Percentiles rank a stretch among this genome's conserved stretches.
These are phyloP conservation scores for Tetrastigma voinierianum DNA, from an alignment of 164 flowering plant genomes.

Conservation along the genomic window DNA sequence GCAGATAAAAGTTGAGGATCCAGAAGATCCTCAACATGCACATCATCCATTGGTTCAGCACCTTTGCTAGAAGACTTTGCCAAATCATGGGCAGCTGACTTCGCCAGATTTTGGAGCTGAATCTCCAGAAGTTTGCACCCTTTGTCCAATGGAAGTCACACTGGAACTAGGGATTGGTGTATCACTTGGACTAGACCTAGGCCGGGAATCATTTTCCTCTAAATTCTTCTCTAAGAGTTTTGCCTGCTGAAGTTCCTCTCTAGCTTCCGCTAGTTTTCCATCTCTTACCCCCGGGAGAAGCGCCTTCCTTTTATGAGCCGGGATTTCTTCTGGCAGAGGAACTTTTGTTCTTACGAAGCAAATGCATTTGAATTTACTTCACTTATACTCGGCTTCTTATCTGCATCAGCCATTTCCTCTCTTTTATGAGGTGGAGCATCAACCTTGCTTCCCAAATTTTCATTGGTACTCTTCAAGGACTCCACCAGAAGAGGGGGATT, in stretches of 20 bases:
- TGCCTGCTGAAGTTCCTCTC: conserved; percentile 66
- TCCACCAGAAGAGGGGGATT: conserved; percentile 1
- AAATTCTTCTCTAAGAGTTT: conserved; percentile 62
- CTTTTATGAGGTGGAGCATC: conserved; percentile 9
- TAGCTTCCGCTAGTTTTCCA: conserved; percentile 76
- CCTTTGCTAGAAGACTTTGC: conserved; percentile 14
- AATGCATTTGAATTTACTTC: conserved; percentile 11
- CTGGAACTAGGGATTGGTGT: conserved; percentile 20
- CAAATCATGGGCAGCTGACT: conserved; percentile 29
- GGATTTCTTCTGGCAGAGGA: conserved; percentile 43
- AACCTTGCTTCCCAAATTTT: conserved; percentile 6
- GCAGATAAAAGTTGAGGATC: conserved; percentile 93
- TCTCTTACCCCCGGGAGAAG: conserved; percentile 73
- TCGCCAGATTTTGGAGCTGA: conserved; percentile 62
- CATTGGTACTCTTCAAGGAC: conserved; percentile 3
- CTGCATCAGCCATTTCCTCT: conserved; percentile 1
- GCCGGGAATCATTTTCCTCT: conserved; percentile 27
- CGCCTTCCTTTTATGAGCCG: conserved; percentile 65
- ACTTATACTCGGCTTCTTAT: conserved; percentile 12
- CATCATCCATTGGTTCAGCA: conserved; percentile 40
- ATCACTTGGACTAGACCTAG: conserved; percentile 14
- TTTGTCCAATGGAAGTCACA: conserved; percentile 23
- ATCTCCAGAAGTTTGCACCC: conserved; percentile 26
- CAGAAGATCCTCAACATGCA: conserved; percentile 70
- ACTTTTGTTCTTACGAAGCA: conserved; percentile 16